Conservation (phyloP, 345 rosid genomes). For the Eucalyptus erythrocorys region DNA sequence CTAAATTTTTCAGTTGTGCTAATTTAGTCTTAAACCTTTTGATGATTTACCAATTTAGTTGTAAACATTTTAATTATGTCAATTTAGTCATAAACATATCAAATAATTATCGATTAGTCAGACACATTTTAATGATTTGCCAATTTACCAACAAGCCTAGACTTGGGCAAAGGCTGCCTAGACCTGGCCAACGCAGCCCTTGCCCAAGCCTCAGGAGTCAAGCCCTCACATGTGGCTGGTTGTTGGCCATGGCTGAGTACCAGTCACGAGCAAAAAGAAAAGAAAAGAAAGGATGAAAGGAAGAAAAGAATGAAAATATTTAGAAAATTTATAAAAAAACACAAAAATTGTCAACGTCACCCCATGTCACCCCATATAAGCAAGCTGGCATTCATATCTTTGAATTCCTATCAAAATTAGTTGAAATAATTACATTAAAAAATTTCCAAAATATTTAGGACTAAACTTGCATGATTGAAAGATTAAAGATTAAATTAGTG, state of each 20-base stretch:
- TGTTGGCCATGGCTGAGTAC: rapidly evolving
- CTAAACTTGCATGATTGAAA: not conserved
- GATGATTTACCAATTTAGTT: not conserved
- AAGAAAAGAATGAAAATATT: not conserved
- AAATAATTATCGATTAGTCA: no score
- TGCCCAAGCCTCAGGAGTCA: not conserved
- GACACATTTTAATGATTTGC: not conserved
- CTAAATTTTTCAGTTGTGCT: not conserved
- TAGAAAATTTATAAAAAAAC: not conserved
- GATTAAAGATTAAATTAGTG: rapidly evolving
- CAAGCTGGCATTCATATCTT: rapidly evolving
- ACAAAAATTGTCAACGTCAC: rapidly evolving
- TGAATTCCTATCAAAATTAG: rapidly evolving
- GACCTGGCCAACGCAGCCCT: not conserved
- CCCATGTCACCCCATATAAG: rapidly evolving
- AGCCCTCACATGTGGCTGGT: not conserved
- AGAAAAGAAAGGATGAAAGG: not conserved
- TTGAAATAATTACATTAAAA: rapidly evolving
- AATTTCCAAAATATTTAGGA: not conserved
- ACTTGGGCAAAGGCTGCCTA: rapidly evolving
- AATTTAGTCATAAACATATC: no score
- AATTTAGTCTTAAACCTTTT: not conserved
- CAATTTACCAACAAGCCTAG: not conserved
- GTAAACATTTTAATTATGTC: not conserved
- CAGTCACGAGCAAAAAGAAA: not conserved